Conservation (phyloP, 257 asterid species). For the Linaria vulgaris region DNA sequence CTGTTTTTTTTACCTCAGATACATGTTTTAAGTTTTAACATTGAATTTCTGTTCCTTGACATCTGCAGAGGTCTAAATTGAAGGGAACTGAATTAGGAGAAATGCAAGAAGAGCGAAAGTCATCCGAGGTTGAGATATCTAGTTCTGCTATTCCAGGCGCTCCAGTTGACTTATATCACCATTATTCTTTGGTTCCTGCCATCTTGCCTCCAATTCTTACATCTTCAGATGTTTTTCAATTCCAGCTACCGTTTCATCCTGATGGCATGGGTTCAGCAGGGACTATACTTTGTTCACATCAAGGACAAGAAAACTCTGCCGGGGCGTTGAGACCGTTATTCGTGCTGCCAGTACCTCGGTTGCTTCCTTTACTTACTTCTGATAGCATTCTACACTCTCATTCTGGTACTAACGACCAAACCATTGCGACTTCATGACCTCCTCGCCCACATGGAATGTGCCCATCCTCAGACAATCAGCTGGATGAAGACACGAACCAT, state of each 20-base stretch:
- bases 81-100: slow-evolving; percentile 30
- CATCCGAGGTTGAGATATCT: slow-evolving; percentile 16
- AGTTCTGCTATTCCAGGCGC: slow-evolving; percentile 19
- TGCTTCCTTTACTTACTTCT: slow-evolving; percentile 31
- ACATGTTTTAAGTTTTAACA: no score
- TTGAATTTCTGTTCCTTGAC: neutral
- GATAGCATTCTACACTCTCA: slow-evolving; percentile 11
- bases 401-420: slow-evolving; percentile 11
- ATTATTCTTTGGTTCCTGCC: slow-evolving; percentile 34
- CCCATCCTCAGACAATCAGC: slow-evolving; percentile 14
- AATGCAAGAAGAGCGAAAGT: slow-evolving; percentile 8
- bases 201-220: slow-evolving; percentile 32
- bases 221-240: slow-evolving; percentile 26
- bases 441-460: slow-evolving; percentile 20
- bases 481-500: slow-evolving; percentile 11
- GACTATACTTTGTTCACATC: no score
- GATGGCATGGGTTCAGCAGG: slow-evolving; percentile 1
- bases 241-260: slow-evolving; percentile 23
- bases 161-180: slow-evolving; percentile 24
- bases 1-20: no score
- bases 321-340: slow-evolving; percentile 29
- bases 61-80: slow-evolving; percentile 32
- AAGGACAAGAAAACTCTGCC: slow-evolving; percentile 8
- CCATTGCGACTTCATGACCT: neutral
- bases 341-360: slow-evolving; percentile 45